phyloP scores from a whole-genome alignment of 2,329 filamentous ascomycete genomes.

The Leptosphaerulina australis region DNA sequence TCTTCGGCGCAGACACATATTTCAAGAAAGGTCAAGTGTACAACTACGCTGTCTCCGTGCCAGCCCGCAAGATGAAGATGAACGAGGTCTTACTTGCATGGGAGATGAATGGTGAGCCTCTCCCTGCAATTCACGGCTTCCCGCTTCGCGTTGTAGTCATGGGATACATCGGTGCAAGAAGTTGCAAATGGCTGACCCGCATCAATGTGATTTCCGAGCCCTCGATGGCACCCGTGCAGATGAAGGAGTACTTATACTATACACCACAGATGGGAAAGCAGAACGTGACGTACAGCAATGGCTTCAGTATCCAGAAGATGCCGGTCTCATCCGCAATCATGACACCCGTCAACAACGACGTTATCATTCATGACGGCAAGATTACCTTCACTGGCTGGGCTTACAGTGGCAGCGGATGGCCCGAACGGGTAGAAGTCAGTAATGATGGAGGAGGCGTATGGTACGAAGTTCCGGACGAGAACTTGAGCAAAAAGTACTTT shows the following conservation, averaged over 20 bases:
- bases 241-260: slow-evolving; percentile 71
- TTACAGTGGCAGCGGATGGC: slow-evolving; percentile 53
- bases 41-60: slow-evolving; percentile 72
- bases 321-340: slow-evolving; percentile 72
- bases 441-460: slow-evolving; percentile 68
- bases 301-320: slow-evolving; percentile 74
- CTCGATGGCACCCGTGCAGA: slow-evolving; percentile 66
- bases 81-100: slow-evolving; percentile 71
- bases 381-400: slow-evolving; percentile 61
- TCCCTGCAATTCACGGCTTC: slow-evolving; percentile 70
- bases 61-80: slow-evolving; percentile 69
- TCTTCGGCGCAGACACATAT: slow-evolving; percentile 74
- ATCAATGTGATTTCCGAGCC: slow-evolving; percentile 66
- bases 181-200: slow-evolving; percentile 67
- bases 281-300: slow-evolving; percentile 64
- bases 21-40: slow-evolving; percentile 69
- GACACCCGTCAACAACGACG: slow-evolving; percentile 65
- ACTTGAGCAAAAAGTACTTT: slow-evolving; percentile 66
- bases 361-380: slow-evolving; percentile 64
- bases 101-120: slow-evolving; percentile 72
- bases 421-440: slow-evolving; percentile 68
- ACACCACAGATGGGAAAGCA: slow-evolving; percentile 72
- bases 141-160: slow-evolving; percentile 68
- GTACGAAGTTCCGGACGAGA: slow-evolving; percentile 67
- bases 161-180: slow-evolving; percentile 70